phyloP scores from a whole-genome alignment of 2,329 filamentous ascomycete species.

The Pseudopyrenochaeta lycopersici region DNA sequence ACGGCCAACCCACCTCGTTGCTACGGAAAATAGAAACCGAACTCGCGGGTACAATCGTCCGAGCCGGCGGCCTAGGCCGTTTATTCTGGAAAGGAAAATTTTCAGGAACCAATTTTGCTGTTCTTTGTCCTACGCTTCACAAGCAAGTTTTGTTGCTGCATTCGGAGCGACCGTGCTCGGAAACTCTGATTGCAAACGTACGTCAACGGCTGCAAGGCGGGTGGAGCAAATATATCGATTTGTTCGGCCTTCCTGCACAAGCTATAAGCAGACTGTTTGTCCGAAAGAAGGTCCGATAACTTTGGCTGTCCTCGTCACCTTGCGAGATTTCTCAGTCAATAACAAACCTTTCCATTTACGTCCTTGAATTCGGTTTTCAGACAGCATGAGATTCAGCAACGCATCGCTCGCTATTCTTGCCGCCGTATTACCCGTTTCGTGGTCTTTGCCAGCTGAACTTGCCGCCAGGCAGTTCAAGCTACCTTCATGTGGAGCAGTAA shows the following conservation, averaged over 20 bases:
- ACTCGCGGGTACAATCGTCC: too few species aligned
- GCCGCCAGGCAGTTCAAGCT: constrained; percentile 5
- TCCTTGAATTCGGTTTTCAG: neutral
- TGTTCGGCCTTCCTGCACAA: neutral
- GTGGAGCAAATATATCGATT: constrained; percentile 7
- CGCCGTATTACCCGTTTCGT: constrained; percentile 8
- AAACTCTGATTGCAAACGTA: too few species aligned
- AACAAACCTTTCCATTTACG: neutral
- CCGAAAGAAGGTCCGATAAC: too few species aligned
- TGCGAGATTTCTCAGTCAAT: neutral
- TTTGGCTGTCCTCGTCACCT: neutral
- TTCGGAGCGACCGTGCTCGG: constrained; percentile 6
- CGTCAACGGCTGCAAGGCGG: neutral
- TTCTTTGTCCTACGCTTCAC: too few species aligned
- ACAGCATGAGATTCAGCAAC: constrained; percentile 17
- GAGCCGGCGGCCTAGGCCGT: too few species aligned
- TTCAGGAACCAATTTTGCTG: neutral
- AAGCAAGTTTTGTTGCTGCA: neutral
- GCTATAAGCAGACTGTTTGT: neutral
- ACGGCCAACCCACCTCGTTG: neutral
- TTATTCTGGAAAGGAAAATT: too few species aligned
- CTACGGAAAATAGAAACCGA: neutral
- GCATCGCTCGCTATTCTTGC: constrained; percentile 13
- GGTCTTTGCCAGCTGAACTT: constrained; percentile 12
- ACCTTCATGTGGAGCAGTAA: constrained; percentile 26